Evolutionary conservation across 106 monocot genomes (phyloP).

Genomic region (Allium sativum): DNA sequence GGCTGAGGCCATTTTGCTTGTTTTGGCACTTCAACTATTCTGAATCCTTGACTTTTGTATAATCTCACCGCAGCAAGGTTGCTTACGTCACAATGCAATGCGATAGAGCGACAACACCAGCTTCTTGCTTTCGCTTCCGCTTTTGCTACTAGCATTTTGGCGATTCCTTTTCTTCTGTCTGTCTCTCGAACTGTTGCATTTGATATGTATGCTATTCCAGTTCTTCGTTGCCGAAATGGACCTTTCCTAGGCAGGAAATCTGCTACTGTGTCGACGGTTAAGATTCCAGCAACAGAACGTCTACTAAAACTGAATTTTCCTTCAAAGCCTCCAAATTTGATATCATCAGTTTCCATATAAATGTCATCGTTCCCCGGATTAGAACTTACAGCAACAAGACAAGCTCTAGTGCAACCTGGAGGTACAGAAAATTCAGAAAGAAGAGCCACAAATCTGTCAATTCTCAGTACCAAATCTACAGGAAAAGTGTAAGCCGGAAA

Average conservation of each 20-base stretch:
- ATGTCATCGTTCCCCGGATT: slow-evolving; percentile 14
- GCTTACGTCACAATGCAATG: slow-evolving; percentile 65
- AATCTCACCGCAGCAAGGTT: slow-evolving; percentile 53
- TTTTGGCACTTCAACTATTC: slow-evolving; percentile 48
- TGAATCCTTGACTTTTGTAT: slow-evolving; percentile 63
- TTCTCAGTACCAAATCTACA: slow-evolving; percentile 51
- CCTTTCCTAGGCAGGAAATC: slow-evolving; percentile 95
- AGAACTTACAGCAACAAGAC: slow-evolving; percentile 57
- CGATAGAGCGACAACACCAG: slow-evolving; percentile 83
- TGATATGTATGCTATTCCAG: slow-evolving; percentile 86
- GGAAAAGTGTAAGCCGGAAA: slow-evolving; percentile 75
- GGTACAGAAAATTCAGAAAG: slow-evolving; percentile 64
- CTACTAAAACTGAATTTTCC: slow-evolving; percentile 32
- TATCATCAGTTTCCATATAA: slow-evolving; percentile 33
- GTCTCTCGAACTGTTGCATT: slow-evolving; percentile 74
- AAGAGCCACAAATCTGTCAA: slow-evolving; percentile 60
- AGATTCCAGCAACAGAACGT: slow-evolving; percentile 65
- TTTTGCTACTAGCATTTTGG: slow-evolving; percentile 42
- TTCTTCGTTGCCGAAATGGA: slow-evolving; percentile 63
- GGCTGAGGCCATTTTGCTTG: slow-evolving; percentile 74
- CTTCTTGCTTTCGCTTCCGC: slow-evolving; percentile 52
- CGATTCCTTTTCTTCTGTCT: slow-evolving; percentile 63
- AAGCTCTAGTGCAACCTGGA: slow-evolving; percentile 59
- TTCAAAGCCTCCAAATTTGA: slow-evolving; percentile 30
- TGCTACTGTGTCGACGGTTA: slow-evolving; percentile 75